A percentile compares a stretch with the other conserved stretches of the same genome.
phyloP scores from a whole-genome alignment of 345 rosid genomes.

The Physaria fendleri region DNA sequence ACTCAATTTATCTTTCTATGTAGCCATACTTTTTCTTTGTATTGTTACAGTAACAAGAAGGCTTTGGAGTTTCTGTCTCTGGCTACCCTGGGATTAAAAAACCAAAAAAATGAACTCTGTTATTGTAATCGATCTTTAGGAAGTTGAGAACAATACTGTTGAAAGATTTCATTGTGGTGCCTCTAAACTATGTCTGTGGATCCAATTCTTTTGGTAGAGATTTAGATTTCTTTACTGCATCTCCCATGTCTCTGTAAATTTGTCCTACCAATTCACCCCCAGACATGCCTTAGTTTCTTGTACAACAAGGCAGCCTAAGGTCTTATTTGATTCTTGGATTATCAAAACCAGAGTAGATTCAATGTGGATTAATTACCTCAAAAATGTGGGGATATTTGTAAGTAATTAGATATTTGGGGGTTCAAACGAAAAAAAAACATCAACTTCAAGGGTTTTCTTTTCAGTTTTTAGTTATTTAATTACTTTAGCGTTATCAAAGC shows the following conservation, averaged over 20 bases:
- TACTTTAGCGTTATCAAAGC: background rate
- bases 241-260: constrained; percentile 51
- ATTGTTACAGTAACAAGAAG: no score
- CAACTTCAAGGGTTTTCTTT: background rate
- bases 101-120: no score
- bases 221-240: constrained; percentile 38
- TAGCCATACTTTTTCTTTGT: no score
- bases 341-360: no score
- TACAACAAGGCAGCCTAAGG: constrained; percentile 24
- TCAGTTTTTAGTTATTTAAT: background rate
- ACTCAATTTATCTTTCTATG: no score
- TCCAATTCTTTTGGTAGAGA: constrained; percentile 33
- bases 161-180: constrained; percentile 69
- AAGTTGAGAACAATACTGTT: constrained; percentile 80
- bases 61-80: no score
- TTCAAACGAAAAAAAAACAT: background rate
- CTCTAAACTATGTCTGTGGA: constrained; percentile 86
- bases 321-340: constrained; percentile 1
- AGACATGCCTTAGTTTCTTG: constrained; percentile 19
- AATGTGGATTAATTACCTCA: no score
- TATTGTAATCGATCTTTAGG: no score
- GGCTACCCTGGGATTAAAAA: no score
- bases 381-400: background rate
- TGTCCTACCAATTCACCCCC: background rate
- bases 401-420: background rate